Base-by-base conservation (phyloP, 2,329 filamentous ascomycete genomes). In the Calonectria hawksworthii region DNA sequence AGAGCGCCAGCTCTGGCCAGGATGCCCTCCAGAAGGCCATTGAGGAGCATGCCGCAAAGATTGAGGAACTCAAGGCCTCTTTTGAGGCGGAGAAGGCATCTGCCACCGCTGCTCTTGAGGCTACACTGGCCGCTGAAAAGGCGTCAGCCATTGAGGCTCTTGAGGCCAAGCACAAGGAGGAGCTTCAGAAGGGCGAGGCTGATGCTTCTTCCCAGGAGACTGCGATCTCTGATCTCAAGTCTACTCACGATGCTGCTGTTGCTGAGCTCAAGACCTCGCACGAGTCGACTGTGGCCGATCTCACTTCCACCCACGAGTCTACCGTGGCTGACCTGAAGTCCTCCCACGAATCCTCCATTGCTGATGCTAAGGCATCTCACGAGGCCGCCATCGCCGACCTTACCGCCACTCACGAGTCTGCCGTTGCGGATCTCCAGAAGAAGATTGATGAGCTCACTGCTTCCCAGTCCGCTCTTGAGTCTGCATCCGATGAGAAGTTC, bases 401-500 rank as follows among this genome's bases (percentile, higher is more conserved):
- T 56, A 90, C 88, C 79, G 78, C 86, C 5, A 84, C 83, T 63
- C 90, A 93, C 75, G 89, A 92, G 70, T 79, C 85, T 14, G 83
- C 85, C 4, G 79, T 88, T 36, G 86, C 85, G 30, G 88, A 88
- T 26, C 83, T 93, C 59, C 88, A 92, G 82, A 88, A 86, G 79
- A 89, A 90, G 83, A 86, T 93, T 38, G 88, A 91, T 26, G 88
- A 89, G 51, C 82, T 92, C 68, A 86, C 86, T 1, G 85, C 87
- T 2, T 87, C 88, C 2, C 88, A 88, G 66, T 82, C 83, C n/a
- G 83, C 84, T 6, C 80, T 90, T 9, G 87, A 89, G 80, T 83
- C 85, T 30, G 86, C 87, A 16, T 87, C 86, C 77, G 85, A 87
- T 66, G 84, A 86, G 50, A 88, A 86, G 78, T 74, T 87, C 30